A percentile compares a stretch with the other conserved stretches of the same genome.
phyloP scores from a whole-genome alignment of 139 green algal genomes.

The Edaphochlamys debaryana region DNA sequence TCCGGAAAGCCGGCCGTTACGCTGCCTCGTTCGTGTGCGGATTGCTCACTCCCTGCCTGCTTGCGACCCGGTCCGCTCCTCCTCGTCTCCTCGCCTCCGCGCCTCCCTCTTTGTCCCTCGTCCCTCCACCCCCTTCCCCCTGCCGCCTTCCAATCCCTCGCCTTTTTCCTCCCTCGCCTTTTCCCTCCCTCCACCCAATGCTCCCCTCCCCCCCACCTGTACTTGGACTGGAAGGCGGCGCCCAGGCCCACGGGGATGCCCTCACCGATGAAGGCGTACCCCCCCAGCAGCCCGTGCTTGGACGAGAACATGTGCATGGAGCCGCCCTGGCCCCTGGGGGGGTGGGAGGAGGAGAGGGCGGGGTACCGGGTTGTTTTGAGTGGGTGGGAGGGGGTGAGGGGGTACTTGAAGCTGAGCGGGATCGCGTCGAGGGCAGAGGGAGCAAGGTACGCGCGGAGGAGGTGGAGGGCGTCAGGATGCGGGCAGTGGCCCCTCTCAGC shows the following conservation, averaged over 20 bases:
- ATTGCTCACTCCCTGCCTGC: no score
- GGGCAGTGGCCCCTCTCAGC: no score
- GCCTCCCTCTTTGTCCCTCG: no score
- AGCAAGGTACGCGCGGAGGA: no score
- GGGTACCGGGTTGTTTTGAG: neutral
- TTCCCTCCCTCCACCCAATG: neutral
- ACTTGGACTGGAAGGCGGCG: slow-evolving; percentile 92
- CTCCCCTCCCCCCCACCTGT: slow-evolving; percentile 52
- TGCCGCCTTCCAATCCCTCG: neutral
- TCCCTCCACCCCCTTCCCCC: no score
- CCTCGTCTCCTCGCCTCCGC: no score
- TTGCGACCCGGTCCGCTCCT: no score
- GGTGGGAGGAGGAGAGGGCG: neutral
- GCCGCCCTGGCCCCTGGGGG: slow-evolving; percentile 84
- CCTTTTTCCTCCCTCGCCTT: neutral
- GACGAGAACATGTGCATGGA: slow-evolving; percentile 99
- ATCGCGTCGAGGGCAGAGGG: no score
- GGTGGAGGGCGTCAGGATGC: no score
- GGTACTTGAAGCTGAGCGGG: no score
- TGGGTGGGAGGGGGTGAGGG: neutral
- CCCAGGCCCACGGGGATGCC: slow-evolving; percentile 96
- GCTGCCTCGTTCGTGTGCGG: no score
- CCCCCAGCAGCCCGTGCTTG: slow-evolving; percentile 91
- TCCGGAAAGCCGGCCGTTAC: no score
- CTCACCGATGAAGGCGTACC: slow-evolving; percentile 98